phyloP scores from a whole-genome alignment of 139 green algal genomes.

The Microglena sp. region DNA sequence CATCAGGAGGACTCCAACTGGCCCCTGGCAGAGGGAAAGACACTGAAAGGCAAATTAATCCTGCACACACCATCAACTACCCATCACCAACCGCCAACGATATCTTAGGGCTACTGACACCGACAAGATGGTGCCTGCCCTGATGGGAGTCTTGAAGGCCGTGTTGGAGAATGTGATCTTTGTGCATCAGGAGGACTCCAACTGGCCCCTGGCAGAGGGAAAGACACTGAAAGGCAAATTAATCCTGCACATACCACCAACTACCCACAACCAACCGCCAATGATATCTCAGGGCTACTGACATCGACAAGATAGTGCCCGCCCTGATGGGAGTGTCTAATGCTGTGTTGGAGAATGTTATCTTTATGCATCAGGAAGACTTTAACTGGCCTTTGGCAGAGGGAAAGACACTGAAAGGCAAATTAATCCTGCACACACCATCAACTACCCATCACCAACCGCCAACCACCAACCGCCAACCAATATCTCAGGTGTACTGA shows the following conservation, averaged over 20 bases:
- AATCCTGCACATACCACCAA: no score
- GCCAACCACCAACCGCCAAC: no score
- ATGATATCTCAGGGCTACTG: no score
- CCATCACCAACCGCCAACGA: no score
- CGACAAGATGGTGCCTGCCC: conserved; percentile 71
- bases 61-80: no score
- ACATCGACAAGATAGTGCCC: conserved; percentile 89
- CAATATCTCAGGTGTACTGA: no score
- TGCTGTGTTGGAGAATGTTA: conserved; percentile 89
- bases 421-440: no score
- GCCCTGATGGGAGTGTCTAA: conserved; percentile 91
- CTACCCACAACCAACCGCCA: no score
- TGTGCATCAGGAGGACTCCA: conserved; percentile 96
- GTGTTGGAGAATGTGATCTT: conserved; percentile 97
- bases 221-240: conserved; percentile 92
- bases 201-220: conserved; percentile 91
- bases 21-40: conserved; percentile 79
- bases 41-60: conserved; percentile 97
- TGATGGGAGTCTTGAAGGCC: conserved; percentile 76
- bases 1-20: conserved; percentile 98
- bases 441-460: no score
- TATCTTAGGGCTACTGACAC: no score
- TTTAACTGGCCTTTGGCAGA: conserved; percentile 94
- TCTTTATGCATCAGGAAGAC: conserved; percentile 99
- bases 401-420: conserved; percentile 80